Conservation (phyloP, 2,329 filamentous ascomycete species). For the Pestalotiopsis sp. region DNA sequence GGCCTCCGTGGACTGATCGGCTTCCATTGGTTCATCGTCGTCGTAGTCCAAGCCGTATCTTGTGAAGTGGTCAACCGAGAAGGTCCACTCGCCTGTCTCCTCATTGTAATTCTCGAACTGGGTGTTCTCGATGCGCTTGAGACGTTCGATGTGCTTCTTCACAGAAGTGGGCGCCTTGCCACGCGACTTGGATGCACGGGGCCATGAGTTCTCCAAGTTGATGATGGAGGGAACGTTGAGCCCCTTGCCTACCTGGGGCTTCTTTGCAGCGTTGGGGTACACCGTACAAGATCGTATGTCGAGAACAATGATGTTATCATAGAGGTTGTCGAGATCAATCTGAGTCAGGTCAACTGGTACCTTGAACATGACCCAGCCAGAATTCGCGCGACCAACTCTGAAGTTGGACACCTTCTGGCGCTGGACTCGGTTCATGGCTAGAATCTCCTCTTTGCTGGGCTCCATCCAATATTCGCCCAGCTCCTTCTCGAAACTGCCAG, state of each 20-base stretch:
- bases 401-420: constrained; percentile 75
- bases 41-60: constrained; percentile 85
- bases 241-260: constrained; percentile 83
- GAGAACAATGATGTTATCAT: constrained; percentile 75
- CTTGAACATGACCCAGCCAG: constrained; percentile 82
- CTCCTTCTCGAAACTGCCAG: constrained; percentile 43
- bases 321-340: constrained; percentile 80
- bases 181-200: constrained; percentile 66
- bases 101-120: constrained; percentile 80
- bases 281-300: constrained; percentile 82
- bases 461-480: constrained; percentile 87
- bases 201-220: constrained; percentile 90
- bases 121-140: constrained; percentile 79
- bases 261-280: constrained; percentile 75
- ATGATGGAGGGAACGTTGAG: constrained; percentile 91
- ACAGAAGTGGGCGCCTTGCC: constrained; percentile 57
- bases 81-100: constrained; percentile 84
- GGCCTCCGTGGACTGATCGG: constrained; percentile 33
- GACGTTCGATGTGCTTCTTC: constrained; percentile 79
- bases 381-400: constrained; percentile 78
- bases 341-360: constrained; percentile 79
- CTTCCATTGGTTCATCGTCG: constrained; percentile 68
- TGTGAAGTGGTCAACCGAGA: constrained; percentile 94
- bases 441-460: constrained; percentile 74
- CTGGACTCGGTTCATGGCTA: constrained; percentile 78